Base-by-base conservation (phyloP, 768 basidiomycete species). In the Tephrocybe sp. region DNA sequence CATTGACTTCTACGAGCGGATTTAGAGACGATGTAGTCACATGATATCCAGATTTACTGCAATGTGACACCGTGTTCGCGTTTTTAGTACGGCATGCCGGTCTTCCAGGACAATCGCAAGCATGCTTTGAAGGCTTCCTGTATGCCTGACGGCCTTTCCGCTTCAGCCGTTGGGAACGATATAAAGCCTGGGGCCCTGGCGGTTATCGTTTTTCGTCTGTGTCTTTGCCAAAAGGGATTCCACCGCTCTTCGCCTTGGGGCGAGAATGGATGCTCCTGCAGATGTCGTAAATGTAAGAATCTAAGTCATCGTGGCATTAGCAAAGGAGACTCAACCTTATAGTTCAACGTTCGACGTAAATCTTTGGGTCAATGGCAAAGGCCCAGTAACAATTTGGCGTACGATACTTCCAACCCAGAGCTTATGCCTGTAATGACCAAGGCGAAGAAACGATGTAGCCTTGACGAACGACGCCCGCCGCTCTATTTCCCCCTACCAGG, bases 401-500 rank as follows among this genome's bases (percentile, higher is more conserved):
- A 4, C 11, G 12, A n/a, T 19, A n/a, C n/a, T n/a, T 13, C 26
- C 27, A 22, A 7, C 3, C 15, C 44, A 16, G 49, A 37, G 27
- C 36, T 47, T 37, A 44, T 22, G 24, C 37, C 26, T 51, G 47
- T 27, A 49, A 31, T 22, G 31, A 41, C 24, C 26, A 40, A 41
- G 46, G 55, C 24, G 54, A 54, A 11, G 51, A 59, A 36, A 56
- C 25, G 54, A 8, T 13, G 7, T n/a, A 49, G 43, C 36, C 25
- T 22, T 18, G 43, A 58, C 0, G 44, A 54, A 28, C 52, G 67
- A 7, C 69, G 64, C 22, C 74, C 73, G 0, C 39, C 71, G 19
- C 67, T 69, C 11, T 75, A 74, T 1, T 77, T 74, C 16, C 75
- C 74, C 12, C 63, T 77, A 12, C 68, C 74, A 9, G 70, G 73